Percentiles rank a stretch among this genome's conserved stretches.
phyloP scores from a whole-genome alignment of 2,329 filamentous ascomycete species.

The Harringtonia lauricola region DNA sequence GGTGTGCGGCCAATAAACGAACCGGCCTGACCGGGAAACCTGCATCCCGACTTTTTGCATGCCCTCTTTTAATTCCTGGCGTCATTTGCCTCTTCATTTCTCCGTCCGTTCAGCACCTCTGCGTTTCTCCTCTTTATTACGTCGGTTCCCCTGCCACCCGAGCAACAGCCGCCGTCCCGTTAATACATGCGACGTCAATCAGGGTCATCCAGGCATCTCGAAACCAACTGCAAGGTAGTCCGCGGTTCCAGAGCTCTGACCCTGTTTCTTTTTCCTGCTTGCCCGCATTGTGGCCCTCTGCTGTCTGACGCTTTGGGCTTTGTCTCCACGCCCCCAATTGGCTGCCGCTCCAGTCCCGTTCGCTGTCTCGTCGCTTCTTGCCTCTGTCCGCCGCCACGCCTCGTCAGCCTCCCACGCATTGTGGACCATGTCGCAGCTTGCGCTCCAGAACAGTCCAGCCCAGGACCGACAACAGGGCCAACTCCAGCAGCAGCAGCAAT shows the following conservation, averaged over 20 bases:
- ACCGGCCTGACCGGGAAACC: background rate
- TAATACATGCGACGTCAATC: conserved; percentile 35
- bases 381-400: background rate
- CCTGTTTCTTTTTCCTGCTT: conserved; percentile 10
- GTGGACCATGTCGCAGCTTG: conserved; percentile 43
- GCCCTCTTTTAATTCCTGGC: background rate
- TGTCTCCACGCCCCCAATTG: background rate
- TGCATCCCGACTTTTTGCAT: background rate
- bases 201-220: conserved; percentile 31
- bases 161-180: conserved; percentile 8
- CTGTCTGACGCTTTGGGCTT: background rate
- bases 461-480: background rate
- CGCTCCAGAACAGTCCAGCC: conserved; percentile 31
- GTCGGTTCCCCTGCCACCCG: background rate
- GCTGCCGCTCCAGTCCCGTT: background rate
- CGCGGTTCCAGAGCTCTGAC: conserved; percentile 24
- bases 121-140: background rate
- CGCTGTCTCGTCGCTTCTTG: background rate
- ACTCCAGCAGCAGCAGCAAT: background rate
- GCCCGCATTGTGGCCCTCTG: too few species aligned
- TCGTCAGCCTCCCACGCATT: conserved; percentile 19
- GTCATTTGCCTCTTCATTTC: too few species aligned
- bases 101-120: too few species aligned
- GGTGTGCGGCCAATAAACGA: background rate
- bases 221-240: conserved; percentile 22